Base-by-base conservation (phyloP, 768 basidiomycete species). In the Trametes sanguinea region DNA sequence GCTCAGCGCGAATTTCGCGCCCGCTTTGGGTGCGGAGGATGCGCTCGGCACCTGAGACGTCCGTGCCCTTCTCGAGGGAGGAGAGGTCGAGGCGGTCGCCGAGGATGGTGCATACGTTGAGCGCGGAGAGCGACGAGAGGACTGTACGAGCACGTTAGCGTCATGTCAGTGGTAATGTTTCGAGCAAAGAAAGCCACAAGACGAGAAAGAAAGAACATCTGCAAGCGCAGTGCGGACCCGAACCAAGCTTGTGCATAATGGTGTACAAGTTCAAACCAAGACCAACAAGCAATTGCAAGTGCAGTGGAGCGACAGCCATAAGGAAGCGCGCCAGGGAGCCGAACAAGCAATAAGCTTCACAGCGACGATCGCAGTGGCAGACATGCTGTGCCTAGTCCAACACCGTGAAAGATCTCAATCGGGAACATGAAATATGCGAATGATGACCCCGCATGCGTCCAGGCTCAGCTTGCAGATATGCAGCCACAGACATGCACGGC, bases 41-140 rank as follows among this genome's bases (percentile, higher is more conserved):
- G 27, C 68, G 62, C 53, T 69, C 65, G 2, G 62, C 57, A 9
- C 54, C 59, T n/a, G 52, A 29, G 1, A 45, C 40, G 30, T 62
- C 51, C 6, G 47, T 11, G 51, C 53, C 42, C 48, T 70, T 30
- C 29, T 40, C 32, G 43, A 65, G 52, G 46, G 78, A 77, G 42
- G 71, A 59, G 54, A 83, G 67, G 66, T 84, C 83, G 8, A 86
- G 73, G 9, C 84, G 77, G 57, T 85, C 83, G 16, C 82, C 83
- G 4, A 86, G 77, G 43, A 87, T 77, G 5, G 82, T 76, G 16
- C 77, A 71, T 10, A 89, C 75, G 30, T 69, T 69, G 42, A 69
- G 61, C 14, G 61, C 55, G 6, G 63, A 77, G n/a, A 72, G 63
- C 0, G 64, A 48, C 6, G 68, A 63, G 29, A 70, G 43, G 51